Conservation (phyloP, 1,284 basidiomycete species). For the Pisolithus thermaeus region DNA sequence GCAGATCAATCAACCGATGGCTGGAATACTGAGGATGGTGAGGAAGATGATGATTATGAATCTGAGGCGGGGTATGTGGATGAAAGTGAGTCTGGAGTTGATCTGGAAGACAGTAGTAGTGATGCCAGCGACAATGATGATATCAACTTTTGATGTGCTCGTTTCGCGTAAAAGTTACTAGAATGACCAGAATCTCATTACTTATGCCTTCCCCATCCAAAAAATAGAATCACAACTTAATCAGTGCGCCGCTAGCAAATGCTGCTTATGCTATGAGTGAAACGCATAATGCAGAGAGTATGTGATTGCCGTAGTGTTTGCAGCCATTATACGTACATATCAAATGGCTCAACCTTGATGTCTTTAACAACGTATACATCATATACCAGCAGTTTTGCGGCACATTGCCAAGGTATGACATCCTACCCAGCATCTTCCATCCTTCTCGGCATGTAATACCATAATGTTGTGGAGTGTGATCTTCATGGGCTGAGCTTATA, state of each 20-base stretch:
- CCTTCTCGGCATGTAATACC: not conserved
- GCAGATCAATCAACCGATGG: too few relatives aligned
- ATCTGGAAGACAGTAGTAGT: not conserved
- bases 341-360: too few relatives aligned
- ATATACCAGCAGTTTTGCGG: not conserved
- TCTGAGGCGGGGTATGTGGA: too few relatives aligned
- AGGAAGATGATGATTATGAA: too few relatives aligned
- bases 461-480: too few relatives aligned
- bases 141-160: not conserved
- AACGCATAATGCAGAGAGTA: not conserved
- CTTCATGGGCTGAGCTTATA: too few relatives aligned
- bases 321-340: not conserved
- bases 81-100: not conserved
- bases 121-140: not conserved
- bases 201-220: not conserved
- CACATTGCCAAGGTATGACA: not conserved
- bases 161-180: not conserved
- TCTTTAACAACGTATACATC: too few relatives aligned
- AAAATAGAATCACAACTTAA: not conserved
- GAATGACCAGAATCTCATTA: not conserved
- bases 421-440: not conserved
- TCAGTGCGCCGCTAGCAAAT: not conserved
- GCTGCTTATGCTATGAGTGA: not conserved
- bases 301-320: not conserved
- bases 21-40: too few relatives aligned